Base-by-base conservation (phyloP, 495 filamentous ascomycete genomes). In the Hypomontagnella submonticulosa region DNA sequence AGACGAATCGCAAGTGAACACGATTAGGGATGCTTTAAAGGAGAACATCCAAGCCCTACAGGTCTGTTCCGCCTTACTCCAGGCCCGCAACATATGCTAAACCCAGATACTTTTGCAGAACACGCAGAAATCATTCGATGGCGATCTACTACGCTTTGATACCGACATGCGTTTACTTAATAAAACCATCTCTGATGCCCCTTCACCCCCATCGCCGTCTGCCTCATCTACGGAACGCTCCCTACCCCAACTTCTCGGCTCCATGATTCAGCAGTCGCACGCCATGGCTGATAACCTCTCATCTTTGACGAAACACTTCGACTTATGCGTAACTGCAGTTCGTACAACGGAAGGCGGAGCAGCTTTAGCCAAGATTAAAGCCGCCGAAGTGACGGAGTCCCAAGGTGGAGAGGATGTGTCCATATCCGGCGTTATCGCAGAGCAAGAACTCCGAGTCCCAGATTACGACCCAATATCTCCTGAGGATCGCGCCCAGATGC, bases 261-360 rank as follows among this genome's bases (percentile, higher is more conserved):
- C 84, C 4, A 82, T 97, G 33, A 89, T 97, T 69, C 82, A 82
- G 49, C 87, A 93, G 61, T 93, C 95, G 0, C 87, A 89, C 64
- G 88, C 88, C 62, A 95, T 97, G 90, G 95, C 93, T 27, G 79
- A 85, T 49, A 80, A 91, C 16, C 83, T 99, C 0, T 86, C 94
- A 65, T 90, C 89, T 2, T 81, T 99, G 16, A 93, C 92, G n/a
- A 81, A 82, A 11, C 96, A 99, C 76, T 98, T 96, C 68, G 95
- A 99, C 75, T 87, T 96, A 55, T 99, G 95, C 71, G 92, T 95
- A 16, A 93, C 88, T 3, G 96, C 96, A 0, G 88, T 98, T 27
- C 90, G 92, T 64, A 90, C 94, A 60, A 97, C 94, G 1, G 93
- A 98, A 79, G 95, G 93, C 19, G 93, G 92, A 16, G 89, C 89